Evolutionary conservation across 306 rosid species (phyloP).

Genomic region (Nissolia schottii): DNA sequence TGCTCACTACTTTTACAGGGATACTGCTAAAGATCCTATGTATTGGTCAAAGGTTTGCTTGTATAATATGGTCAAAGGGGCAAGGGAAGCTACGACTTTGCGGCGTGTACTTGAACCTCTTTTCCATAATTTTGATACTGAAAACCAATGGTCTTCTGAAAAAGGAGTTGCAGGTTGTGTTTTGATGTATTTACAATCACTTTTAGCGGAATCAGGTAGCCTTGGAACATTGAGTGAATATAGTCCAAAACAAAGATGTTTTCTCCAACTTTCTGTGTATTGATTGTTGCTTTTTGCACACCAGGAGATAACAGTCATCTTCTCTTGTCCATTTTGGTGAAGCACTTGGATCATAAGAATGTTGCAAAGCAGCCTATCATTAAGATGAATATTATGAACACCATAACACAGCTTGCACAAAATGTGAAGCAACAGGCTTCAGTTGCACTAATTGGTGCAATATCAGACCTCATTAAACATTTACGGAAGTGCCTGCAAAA

Average conservation of each 20-base stretch:
- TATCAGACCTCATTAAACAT: conserved; percentile 73
- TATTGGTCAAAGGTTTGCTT: conserved; percentile 92
- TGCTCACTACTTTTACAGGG: conserved; percentile 47
- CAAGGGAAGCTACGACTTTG: conserved; percentile 78
- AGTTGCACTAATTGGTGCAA: conserved; percentile 63
- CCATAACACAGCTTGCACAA: conserved; percentile 61
- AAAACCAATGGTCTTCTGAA: conserved; percentile 77
- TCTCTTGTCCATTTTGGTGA: conserved; percentile 74
- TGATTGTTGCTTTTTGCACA: conserved; percentile 26
- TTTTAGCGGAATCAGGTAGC: conserved; percentile 84
- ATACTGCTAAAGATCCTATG: conserved; percentile 57
- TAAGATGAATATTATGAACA: conserved; percentile 60
- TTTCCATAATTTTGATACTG: conserved; percentile 71
- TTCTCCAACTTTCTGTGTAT: not conserved
- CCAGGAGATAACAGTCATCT: conserved; percentile 80
- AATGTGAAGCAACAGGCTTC: conserved; percentile 64
- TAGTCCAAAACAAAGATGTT: not conserved
- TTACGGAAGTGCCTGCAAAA: conserved; percentile 73
- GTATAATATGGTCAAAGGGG: conserved; percentile 70
- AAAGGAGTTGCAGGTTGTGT: conserved; percentile 63
- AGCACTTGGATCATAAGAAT: conserved; percentile 97
- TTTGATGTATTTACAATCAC: conserved; percentile 67
- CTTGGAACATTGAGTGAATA: conserved; percentile 9
- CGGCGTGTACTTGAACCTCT: conserved; percentile 86
- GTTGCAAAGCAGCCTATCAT: conserved; percentile 61